Evolutionary conservation across 2,329 filamentous ascomycete species (phyloP).

Genomic region (Pseudocercospora macadamiae): DNA sequence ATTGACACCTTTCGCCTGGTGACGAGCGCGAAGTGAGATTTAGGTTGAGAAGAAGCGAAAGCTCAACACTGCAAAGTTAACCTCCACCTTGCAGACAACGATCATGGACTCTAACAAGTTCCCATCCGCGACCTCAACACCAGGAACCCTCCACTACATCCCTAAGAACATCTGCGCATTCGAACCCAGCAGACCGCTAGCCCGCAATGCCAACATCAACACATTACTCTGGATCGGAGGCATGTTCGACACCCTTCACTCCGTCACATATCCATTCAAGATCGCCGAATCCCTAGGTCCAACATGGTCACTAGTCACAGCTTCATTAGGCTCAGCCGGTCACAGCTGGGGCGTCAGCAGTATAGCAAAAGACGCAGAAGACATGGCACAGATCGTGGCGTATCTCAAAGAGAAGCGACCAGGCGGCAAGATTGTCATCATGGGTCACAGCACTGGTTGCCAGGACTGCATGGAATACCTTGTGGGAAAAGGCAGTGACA

Average conservation of each 20-base stretch:
- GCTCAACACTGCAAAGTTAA: too few relatives aligned
- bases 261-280: slow-evolving; percentile 59
- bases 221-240: slow-evolving; percentile 72
- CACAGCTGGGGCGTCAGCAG: slow-evolving; percentile 58
- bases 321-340: slow-evolving; percentile 52
- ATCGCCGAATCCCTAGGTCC: slow-evolving; percentile 54
- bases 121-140: slow-evolving; percentile 15
- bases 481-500: slow-evolving; percentile 33
- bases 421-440: slow-evolving; percentile 61
- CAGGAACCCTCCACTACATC: slow-evolving; percentile 48
- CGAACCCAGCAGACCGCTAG: slow-evolving; percentile 43
- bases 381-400: slow-evolving; percentile 55
- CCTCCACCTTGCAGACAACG: too few relatives aligned
- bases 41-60: too few relatives aligned
- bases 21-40: too few relatives aligned
- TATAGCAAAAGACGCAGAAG: slow-evolving; percentile 57
- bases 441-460: slow-evolving; percentile 71
- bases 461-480: slow-evolving; percentile 71
- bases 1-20: too few relatives aligned
- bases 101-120: slow-evolving; percentile 12
- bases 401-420: slow-evolving; percentile 52
- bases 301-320: slow-evolving; percentile 55
- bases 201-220: slow-evolving; percentile 47
- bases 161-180: slow-evolving; percentile 48
- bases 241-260: slow-evolving; percentile 69